These are phyloP conservation scores for Neonectria neomacrospora DNA, from an alignment of 2,329 filamentous ascomycete genomes.

Conservation along the genomic window DNA sequence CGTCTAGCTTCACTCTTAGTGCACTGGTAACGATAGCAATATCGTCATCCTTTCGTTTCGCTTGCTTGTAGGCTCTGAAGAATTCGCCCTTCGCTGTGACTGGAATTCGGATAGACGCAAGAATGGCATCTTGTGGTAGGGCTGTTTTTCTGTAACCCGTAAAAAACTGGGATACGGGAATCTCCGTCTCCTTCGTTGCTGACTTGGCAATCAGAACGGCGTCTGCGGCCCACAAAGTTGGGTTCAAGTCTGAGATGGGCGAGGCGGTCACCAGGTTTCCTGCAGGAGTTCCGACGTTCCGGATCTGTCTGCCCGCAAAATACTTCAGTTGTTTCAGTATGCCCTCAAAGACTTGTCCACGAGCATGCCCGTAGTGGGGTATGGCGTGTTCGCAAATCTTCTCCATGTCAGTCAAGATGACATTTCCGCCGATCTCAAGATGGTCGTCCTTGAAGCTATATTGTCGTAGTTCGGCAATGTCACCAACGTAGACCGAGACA, in stretches of 20 bases:
- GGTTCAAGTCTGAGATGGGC: conserved; percentile 96
- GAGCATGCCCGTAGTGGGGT: conserved; percentile 76
- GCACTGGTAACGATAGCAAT: conserved; percentile 97
- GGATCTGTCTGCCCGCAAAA: conserved; percentile 94
- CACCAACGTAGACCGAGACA: conserved; percentile 90
- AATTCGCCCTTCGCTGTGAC: conserved; percentile 82
- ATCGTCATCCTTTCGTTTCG: conserved; percentile 97
- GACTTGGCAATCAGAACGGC: conserved; percentile 85
- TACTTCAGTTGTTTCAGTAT: conserved; percentile 95
- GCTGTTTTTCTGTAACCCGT: conserved; percentile 90
- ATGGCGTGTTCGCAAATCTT: conserved; percentile 83
- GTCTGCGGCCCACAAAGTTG: conserved; percentile 89
- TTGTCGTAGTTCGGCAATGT: conserved; percentile 88
- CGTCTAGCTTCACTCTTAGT: conserved; percentile 77
- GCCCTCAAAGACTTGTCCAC: conserved; percentile 85
- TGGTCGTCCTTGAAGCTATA: conserved; percentile 83
- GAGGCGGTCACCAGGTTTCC: conserved; percentile 95
- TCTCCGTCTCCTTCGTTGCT: conserved; percentile 76
- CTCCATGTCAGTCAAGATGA: conserved; percentile 91
- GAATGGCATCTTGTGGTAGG: conserved; percentile 82
- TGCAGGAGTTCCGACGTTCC: conserved; percentile 96
- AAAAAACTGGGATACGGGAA: conserved; percentile 95
- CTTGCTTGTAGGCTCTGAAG: conserved; percentile 92
- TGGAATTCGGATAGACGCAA: conserved; percentile 88
- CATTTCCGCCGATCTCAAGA: conserved; percentile 93